A percentile compares a stretch with the other conserved stretches of the same genome.
Conservation (phyloP, 768 basidiomycete species). For the Rhizopogon vesiculosus region DNA sequence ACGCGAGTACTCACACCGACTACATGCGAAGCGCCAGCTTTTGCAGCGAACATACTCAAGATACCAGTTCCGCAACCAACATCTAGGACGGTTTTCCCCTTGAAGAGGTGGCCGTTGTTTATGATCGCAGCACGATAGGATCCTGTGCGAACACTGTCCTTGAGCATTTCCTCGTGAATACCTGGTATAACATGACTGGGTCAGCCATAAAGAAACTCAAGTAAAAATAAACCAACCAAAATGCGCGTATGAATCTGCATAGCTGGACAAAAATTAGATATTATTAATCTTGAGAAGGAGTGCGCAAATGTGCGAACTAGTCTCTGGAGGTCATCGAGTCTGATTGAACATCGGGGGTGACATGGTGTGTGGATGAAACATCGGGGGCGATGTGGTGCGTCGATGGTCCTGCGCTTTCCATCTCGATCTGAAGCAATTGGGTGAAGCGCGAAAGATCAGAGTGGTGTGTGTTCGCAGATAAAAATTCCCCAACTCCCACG, state of each 20-base stretch:
- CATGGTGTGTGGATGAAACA: constrained; percentile 7
- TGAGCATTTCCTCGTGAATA: constrained; percentile 99
- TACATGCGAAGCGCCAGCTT: constrained; percentile 90
- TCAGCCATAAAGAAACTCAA: neutral
- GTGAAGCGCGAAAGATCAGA: neutral
- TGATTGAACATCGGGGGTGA: constrained; percentile 5
- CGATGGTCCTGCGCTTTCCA: constrained; percentile 28
- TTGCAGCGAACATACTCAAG: constrained; percentile 96
- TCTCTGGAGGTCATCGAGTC: constrained; percentile 80
- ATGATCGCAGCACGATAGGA: constrained; percentile 94
- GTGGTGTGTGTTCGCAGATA: neutral
- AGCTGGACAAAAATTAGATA: constrained; percentile 45
- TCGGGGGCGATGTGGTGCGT: constrained; percentile 8
- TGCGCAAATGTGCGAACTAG: constrained; percentile 59
- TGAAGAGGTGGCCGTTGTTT: constrained; percentile 93
- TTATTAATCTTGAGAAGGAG: constrained; percentile 30
- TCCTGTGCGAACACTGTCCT: constrained; percentile 91
- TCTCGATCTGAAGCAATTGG: constrained; percentile 9
- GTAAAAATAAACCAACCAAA: constrained; percentile 55
- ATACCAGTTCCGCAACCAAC: constrained; percentile 99
- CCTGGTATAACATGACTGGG: constrained; percentile 40
- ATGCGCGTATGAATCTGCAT: constrained; percentile 95
- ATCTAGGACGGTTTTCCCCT: constrained; percentile 94
- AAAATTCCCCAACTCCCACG: constrained; percentile 1
- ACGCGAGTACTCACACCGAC: constrained; percentile 64